These are phyloP conservation scores for Mortierella sp. DNA, from an alignment of 371 early-diverging fungal genomes.

Conservation along the genomic window DNA sequence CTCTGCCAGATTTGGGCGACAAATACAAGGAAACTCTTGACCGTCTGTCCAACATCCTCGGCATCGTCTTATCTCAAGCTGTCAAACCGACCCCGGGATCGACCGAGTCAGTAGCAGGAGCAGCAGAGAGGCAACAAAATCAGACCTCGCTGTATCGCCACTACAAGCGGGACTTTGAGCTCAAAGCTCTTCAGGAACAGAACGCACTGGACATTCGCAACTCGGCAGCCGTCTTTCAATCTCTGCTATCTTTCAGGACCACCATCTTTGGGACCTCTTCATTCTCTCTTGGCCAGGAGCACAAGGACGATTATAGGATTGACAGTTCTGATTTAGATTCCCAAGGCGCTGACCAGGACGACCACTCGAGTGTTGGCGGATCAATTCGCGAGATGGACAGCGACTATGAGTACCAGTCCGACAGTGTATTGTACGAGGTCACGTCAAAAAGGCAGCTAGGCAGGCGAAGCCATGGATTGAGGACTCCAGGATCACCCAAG, in stretches of 20 bases:
- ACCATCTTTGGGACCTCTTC: constrained; percentile 23
- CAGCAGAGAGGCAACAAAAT: not conserved
- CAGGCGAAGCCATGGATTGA: not conserved
- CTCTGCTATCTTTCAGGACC: constrained; percentile 16
- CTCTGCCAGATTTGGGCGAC: not conserved
- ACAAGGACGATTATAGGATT: not conserved
- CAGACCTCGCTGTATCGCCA: constrained; percentile 26
- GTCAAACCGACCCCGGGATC: not conserved
- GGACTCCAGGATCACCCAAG: not conserved
- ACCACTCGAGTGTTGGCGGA: not conserved
- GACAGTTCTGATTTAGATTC: not conserved
- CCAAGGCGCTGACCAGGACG: not conserved
- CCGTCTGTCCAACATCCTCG: constrained; percentile 15
- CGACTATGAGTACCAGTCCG: constrained; percentile 25
- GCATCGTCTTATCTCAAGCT: constrained; percentile 3
- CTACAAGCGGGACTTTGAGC: constrained; percentile 30
- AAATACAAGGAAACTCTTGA: constrained; percentile 13
- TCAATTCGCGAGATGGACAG: not conserved
- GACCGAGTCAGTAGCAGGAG: not conserved
- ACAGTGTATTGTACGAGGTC: constrained; percentile 14
- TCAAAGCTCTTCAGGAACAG: constrained; percentile 19
- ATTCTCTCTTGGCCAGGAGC: not conserved
- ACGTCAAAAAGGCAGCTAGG: not conserved
- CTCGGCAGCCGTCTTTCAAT: constrained; percentile 16
- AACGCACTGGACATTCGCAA: not conserved